Percentiles rank a stretch among this genome's conserved stretches.
Evolutionary conservation across 805 yeast genomes (phyloP).

Genomic region (Saccharomyces jurei): DNA sequence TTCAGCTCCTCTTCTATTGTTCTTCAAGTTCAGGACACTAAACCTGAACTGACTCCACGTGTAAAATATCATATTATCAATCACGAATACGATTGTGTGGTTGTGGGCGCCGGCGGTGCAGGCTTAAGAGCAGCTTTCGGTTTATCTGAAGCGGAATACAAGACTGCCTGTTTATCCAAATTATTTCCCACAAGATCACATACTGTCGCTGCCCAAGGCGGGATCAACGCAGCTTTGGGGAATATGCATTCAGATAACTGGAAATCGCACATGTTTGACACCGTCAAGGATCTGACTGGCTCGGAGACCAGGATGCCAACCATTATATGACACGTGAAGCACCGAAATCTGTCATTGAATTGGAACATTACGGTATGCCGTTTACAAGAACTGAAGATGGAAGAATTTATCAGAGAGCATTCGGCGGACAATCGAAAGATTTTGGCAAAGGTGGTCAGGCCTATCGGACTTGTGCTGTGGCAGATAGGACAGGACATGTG

Average conservation of each 20-base stretch:
- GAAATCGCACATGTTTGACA: conserved; percentile 99
- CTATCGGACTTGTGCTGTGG: conserved; percentile 98
- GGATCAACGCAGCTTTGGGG: conserved; percentile 97
- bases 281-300: conserved; percentile 99
- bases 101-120: conserved; percentile 99
- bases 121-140: conserved; percentile 98
- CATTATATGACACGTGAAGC: conserved; percentile 99
- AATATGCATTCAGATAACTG: conserved; percentile 98
- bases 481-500: conserved; percentile 98
- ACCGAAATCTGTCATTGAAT: conserved; percentile 87
- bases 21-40: not conserved
- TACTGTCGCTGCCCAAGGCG: conserved; percentile 99
- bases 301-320: conserved; percentile 98
- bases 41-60: conserved; percentile 14
- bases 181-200: conserved; percentile 97
- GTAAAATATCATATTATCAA: conserved; percentile 86
- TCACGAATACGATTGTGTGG: conserved; percentile 97
- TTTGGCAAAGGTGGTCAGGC: conserved; percentile 99
- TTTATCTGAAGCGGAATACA: conserved; percentile 90
- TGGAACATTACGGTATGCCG: conserved; percentile 97
- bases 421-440: conserved; percentile 94
- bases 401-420: conserved; percentile 95
- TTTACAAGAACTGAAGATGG: conserved; percentile 96
- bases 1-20: not conserved
- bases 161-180: conserved; percentile 95